phyloP scores from a whole-genome alignment of 306 rosid species.

The Quercus ilex region DNA sequence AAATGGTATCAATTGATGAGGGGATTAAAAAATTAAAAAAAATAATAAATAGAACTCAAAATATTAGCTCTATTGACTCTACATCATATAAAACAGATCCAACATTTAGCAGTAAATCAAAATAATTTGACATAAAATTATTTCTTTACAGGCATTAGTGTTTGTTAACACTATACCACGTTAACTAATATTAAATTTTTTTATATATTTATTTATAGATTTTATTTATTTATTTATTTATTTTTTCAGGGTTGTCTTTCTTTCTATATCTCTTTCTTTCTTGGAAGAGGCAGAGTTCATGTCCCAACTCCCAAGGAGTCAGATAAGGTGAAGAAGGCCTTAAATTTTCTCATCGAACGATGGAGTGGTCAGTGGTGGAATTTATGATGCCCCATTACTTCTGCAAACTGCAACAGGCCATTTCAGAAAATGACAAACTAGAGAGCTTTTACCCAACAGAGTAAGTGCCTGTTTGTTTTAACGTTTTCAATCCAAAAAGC shows the following conservation, averaged over 20 bases:
- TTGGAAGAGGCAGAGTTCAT: conserved; percentile 33
- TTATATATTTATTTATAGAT: no score
- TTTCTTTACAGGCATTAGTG: no score
- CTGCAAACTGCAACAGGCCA: background rate
- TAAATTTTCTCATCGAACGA: conserved; percentile 23
- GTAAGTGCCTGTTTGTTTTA: no score
- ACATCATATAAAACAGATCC: rapidly evolving
- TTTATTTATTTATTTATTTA: background rate
- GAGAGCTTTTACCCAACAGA: background rate
- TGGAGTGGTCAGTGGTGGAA: conserved; percentile 1
- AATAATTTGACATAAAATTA: no score
- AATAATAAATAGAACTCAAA: no score
- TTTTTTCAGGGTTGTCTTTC: background rate
- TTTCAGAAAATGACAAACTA: background rate
- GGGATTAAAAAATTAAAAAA: no score
- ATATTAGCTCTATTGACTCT: rapidly evolving
- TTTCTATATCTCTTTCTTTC: conserved; percentile 14
- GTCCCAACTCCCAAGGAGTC: conserved; percentile 32
- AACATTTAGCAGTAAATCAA: no score
- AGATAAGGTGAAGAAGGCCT: conserved; percentile 24
- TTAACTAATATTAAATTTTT: background rate
- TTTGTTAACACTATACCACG: no score
- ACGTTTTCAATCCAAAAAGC: no score
- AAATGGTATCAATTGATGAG: no score
- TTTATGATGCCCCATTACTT: conserved; percentile 32